Base-by-base conservation (phyloP, 257 asterid species). In the Nicotiana undulata region DNA sequence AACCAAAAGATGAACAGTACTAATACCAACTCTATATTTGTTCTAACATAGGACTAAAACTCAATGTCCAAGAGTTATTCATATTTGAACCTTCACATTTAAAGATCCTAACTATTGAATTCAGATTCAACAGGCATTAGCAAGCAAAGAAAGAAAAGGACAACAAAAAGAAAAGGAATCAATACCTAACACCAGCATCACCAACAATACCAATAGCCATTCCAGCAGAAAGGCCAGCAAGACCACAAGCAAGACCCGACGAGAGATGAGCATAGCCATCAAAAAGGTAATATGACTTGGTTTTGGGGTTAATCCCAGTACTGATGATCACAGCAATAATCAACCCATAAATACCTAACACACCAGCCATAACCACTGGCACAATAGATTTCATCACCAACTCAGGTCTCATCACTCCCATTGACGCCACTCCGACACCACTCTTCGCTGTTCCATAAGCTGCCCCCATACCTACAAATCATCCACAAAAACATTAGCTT, bases 291-390 rank as follows among this genome's bases (percentile, higher is more conserved):
- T 92, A 92, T 0, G 92, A 85, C 85, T 92, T 92, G 3, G 97
- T 92, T 88, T 92, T 92, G 24, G 97, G 97, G 82, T 92, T 92
- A 82, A 92, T 92, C 11, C 97, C 97, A 24, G 97, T 92, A 81
- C 95, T 90, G 87, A 92, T 90, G 82, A 92, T 90, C 79, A 92
- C 97, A 89, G 95, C 97, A 78, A 92, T 92, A 84, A 92, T 92
- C 88, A 92, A 81, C 26, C 95, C 97, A 55, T 92, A 92, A 12
- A 91, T 92, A 85, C 97, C 97, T 85, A 92, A 89, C 81, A 92
- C 97, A 88, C 97, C 97, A 88, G 97, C 97, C 97, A 92, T 92
- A 80, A 92, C 97, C 51, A 92, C 97, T 3, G 97, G 97, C 80
- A 92, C 97, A 55, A 92, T 92, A 6, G 97, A 92, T 53, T 92